Base-by-base conservation (phyloP, 139 green algal genomes). In the Haematococcus sp. region DNA sequence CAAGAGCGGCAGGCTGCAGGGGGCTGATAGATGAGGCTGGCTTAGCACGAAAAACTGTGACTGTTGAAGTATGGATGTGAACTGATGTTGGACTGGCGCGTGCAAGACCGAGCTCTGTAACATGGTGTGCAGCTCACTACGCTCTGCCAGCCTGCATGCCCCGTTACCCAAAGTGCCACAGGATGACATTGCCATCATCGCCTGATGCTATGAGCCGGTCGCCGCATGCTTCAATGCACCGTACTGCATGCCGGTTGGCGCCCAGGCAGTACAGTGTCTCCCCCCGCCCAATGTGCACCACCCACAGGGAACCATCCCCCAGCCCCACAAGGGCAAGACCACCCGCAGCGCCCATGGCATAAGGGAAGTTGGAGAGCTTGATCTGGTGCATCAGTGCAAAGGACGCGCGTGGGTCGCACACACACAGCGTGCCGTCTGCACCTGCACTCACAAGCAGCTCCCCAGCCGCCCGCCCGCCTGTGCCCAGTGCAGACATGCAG, bases 301-400 rank as follows among this genome's bases (percentile, higher is more conserved):
- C 63, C 28, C 70, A 68, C 64, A 78, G 46, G 2, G 20, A 27
- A 11, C 73, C 73, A 32, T 78, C 64, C 2, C 73, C 73, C 23
- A 34, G 52, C 11, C 73, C 73, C 19, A 73, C 64, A 2, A 78
- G n/a, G 1, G 73, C 73, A 3, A 78, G 51, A 7, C 73, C 73
- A 35, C 58, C 88, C 43, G 78, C 81, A 43, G 77, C 85, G 52
- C 70, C 63, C 43, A 92, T 70, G 20, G 64, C 83, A 78, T 95
- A 95, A 15, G 88, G 83, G 73, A 93, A 95, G 82, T 95, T 83
- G n/a, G 76, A 78, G 3, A 91, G 72, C 31, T 34, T 33, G n/a
- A 87, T 40, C 32, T 66, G 64, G 27, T 23, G 16, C 0, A 82
- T 22, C 33, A 76, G 33, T n/a, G 51, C 69, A 17, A 81, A 85